Evolutionary conservation across 257 asterid species (phyloP), one percentile per base, ranked within the genome.

Genomic region (Solanum peruvianum): DNA sequence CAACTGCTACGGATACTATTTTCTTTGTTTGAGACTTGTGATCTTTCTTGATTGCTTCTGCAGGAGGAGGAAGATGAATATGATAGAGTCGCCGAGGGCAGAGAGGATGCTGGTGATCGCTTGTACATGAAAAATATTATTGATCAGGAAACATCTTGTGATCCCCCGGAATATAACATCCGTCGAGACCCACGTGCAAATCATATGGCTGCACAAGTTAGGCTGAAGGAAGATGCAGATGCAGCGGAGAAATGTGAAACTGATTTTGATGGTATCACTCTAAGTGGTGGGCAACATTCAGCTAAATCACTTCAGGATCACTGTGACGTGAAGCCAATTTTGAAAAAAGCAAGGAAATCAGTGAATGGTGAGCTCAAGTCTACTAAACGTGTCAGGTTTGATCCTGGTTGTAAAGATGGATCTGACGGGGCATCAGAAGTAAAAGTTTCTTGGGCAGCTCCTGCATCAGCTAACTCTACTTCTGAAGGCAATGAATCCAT

Each of bases 1-100:
- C 45, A 72, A 72, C 80, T 35, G 49, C 49, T 72, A 31, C 33
- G 47, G 27, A 33, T 71, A 33, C 12, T 33, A 3, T 42, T 42
- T 25, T 70, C 21, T 42, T 77, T 44, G 64, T 77, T 77, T 14
- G 84, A 25, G 39, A 77, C 84, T 80, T 80, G 5, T 9, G 27
- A 47, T 27, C 42, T 42, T 47, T 80, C 42, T 80, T 27, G 39
- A 27, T 47, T 80, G 27, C 84, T 80, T 16, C 42, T 47, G 66
- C 91, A 97, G 98, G 98, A 97, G 76, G 99, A 97, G 92, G 99
- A 97, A 92, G 98, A 97, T 86, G 93, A 93, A 92, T 94, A 80
- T 87, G 99, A 97, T 91, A 95, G 93, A 92, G 95, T 94, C 85
- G 99, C 98, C 11, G 91, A 90, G 67, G 98, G 98, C 85, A 75